Conservation (phyloP, 169 alveolate species). For the Plasmodium vivax region DNA sequence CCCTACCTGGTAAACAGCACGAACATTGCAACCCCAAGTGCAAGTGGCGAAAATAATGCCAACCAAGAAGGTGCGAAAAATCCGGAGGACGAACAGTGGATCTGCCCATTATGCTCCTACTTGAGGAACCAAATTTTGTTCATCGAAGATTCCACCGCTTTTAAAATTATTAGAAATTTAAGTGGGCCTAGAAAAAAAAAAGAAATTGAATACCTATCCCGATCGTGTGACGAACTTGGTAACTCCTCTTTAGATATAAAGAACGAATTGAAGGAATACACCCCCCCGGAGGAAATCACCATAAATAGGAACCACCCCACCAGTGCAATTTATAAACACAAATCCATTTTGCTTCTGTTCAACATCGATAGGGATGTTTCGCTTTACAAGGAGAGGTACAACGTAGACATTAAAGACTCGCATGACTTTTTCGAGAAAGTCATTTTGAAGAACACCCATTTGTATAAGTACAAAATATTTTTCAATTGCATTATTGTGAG, state of each 20-base stretch:
- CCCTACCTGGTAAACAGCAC: background rate
- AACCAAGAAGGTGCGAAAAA: background rate
- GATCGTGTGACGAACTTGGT: conserved; percentile 17
- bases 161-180: conserved; percentile 77
- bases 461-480: conserved; percentile 27
- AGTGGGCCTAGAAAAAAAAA: conserved; percentile 83
- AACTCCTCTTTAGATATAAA: conserved; percentile 28
- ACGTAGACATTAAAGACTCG: conserved; percentile 13
- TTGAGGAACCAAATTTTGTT: conserved; percentile 80
- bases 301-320: conserved; percentile 15
- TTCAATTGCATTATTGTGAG: conserved; percentile 63
- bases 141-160: conserved; percentile 78
- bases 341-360: conserved; percentile 28
- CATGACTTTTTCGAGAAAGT: conserved; percentile 61
- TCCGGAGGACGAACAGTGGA: conserved; percentile 85
- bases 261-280: conserved; percentile 74
- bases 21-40: background rate
- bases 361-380: conserved; percentile 10
- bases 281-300: conserved; percentile 75
- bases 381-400: conserved; percentile 15
- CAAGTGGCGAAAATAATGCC: background rate
- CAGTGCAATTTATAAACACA: background rate
- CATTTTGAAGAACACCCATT: conserved; percentile 34
- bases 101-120: conserved; percentile 83
- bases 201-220: conserved; percentile 71